Percentiles rank a stretch among this genome's conserved stretches.
These are phyloP conservation scores for Ustilago shanxiensis DNA, from an alignment of 1,284 basidiomycete species.

Conservation along the genomic window DNA sequence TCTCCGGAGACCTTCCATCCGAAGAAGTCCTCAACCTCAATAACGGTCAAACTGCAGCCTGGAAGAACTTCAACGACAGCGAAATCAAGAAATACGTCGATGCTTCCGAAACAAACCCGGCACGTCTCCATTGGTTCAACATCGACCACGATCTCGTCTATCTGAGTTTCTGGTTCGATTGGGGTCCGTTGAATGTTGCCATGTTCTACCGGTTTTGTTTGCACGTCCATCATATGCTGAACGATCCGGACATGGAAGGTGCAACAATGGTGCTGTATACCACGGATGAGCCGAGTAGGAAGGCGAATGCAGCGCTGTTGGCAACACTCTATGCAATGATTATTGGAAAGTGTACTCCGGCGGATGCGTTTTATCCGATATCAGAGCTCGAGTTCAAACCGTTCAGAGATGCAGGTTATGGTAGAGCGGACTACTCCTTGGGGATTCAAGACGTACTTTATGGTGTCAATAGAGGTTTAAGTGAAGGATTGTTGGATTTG, in stretches of 20 bases:
- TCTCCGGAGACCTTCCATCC: conserved; percentile 29
- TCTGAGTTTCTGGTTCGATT: conserved; percentile 79
- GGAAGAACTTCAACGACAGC: conserved; percentile 29
- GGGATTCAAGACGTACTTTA: conserved; percentile 89
- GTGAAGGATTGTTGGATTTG: conserved; percentile 88
- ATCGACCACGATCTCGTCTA: conserved; percentile 93
- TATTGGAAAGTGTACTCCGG: conserved; percentile 89
- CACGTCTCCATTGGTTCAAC: conserved; percentile 64
- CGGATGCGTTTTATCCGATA: conserved; percentile 89
- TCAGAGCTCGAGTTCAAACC: conserved; percentile 80
- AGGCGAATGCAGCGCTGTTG: conserved; percentile 92
- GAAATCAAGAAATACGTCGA: conserved; percentile 42
- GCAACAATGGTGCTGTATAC: conserved; percentile 87
- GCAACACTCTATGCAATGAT: conserved; percentile 92
- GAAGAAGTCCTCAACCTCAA: conserved; percentile 48
- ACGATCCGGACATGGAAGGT: conserved; percentile 73
- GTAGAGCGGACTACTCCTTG: conserved; percentile 90
- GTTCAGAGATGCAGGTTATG: conserved; percentile 95
- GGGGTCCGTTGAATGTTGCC: conserved; percentile 77
- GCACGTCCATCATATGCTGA: conserved; percentile 74
- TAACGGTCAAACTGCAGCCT: conserved; percentile 21
- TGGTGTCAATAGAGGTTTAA: conserved; percentile 94
- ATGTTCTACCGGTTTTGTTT: conserved; percentile 82
- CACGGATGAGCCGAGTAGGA: conserved; percentile 83
- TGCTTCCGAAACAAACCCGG: conserved; percentile 32